These are phyloP conservation scores for Macaranga tanarius DNA, from an alignment of 441 rosid species.

Conservation along the genomic window DNA sequence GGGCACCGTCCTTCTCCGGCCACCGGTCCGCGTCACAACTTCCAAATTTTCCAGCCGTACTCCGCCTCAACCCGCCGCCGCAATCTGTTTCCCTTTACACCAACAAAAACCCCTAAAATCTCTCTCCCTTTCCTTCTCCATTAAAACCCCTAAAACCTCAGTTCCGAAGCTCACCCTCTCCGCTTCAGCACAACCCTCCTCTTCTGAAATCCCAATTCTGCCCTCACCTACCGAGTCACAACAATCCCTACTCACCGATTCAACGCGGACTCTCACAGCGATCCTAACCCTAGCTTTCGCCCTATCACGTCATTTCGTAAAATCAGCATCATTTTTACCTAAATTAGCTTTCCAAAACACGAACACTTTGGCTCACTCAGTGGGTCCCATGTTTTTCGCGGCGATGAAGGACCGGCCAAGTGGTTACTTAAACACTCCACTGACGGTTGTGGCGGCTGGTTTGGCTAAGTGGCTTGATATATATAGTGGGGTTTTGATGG, in stretches of 20 bases:
- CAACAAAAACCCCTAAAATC: not conserved
- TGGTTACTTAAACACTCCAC: constrained; percentile 61
- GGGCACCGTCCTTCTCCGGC: constrained; percentile 11
- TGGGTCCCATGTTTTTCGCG: constrained; percentile 63
- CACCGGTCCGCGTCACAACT: not conserved
- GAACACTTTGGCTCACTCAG: constrained; percentile 18
- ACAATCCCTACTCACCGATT: constrained; percentile 26
- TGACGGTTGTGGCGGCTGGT: constrained; percentile 83
- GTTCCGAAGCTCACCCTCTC: no score
- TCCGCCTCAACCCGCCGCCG: not conserved
- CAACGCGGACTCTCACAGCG: constrained; percentile 57
- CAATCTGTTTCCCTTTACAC: not conserved
- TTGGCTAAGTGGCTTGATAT: constrained; percentile 81
- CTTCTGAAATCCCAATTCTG: not conserved
- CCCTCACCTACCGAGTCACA: not conserved
- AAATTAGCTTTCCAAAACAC: constrained; percentile 26
- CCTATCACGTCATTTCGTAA: constrained; percentile 30
- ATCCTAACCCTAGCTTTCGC: constrained; percentile 36
- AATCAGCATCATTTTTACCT: constrained; percentile 23
- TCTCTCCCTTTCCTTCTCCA: not conserved
- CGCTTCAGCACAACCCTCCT: not conserved
- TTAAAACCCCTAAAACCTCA: not conserved
- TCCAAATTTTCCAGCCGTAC: not conserved
- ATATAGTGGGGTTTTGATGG: constrained; percentile 82
- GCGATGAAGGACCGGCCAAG: constrained; percentile 45